Base-by-base conservation (phyloP, 2,329 filamentous ascomycete species). In the Phoma herbarum region DNA sequence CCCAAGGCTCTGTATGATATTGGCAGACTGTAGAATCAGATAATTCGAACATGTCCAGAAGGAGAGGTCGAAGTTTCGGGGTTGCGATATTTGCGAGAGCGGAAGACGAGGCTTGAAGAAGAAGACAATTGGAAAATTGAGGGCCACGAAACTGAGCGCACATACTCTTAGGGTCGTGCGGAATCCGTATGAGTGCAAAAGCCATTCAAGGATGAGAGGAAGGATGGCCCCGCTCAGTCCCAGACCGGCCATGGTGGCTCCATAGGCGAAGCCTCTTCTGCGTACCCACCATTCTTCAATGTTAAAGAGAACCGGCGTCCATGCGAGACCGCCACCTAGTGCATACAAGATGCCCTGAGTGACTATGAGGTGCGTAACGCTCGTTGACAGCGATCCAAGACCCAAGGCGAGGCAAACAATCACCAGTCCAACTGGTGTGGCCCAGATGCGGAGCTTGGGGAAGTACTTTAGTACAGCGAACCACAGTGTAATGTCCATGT, bases 211-310 rank as follows among this genome's bases (percentile, higher is more conserved):
- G 9, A 79, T 66, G 4, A 84, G 54, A 0, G 82, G 82, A 42
- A 84, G 74, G 10, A 81, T 72, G 3, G 79, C 77, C 3, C 82
- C 82, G 1, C 79, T 79, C 3, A 80, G 64, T 1, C 82, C 83
- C 11, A 80, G 77, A 0, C 79, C 66, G 71, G 77, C 64, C 75
- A 80, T 71, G 60, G 84, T 81, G 6, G 80, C 79, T 4, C 84
- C 84, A 65, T 81, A 83, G 0, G 83, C 84, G 23, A 86, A 76
- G 1, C 83, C 83, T 64, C 83, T 81, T 20, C 78, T 74, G 14
- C 72, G 74, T n/a, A 85, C 75, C 71, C 85, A 86, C 79, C 71
- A 88, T 65, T 85, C 82, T 57, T 85, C 83, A 22, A 85, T 70
- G 54, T 80, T 82, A 39, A 81, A 71, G n/a, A 84, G 78, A 2